phyloP scores from a whole-genome alignment of 2,329 filamentous ascomycete genomes.

The Claviceps sp. region DNA sequence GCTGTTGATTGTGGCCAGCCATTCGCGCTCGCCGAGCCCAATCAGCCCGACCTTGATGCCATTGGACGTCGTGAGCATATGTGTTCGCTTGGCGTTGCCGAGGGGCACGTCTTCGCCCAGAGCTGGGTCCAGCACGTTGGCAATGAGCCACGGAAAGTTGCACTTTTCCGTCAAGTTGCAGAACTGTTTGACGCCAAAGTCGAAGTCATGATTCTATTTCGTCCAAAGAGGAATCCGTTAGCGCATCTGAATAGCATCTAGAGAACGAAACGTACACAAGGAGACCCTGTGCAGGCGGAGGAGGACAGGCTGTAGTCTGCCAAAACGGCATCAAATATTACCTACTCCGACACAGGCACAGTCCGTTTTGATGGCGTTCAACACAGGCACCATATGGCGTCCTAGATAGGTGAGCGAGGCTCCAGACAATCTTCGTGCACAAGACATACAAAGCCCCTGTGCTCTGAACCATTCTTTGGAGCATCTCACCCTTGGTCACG shows the following conservation, averaged over 20 bases:
- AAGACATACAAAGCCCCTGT: too few relatives aligned
- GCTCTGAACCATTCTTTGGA: neutral
- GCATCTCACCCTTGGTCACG: constrained; percentile 60
- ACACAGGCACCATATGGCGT: constrained; percentile 73
- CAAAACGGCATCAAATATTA: constrained; percentile 10
- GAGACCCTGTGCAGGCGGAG: neutral
- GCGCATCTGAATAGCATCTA: neutral
- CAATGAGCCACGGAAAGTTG: constrained; percentile 78
- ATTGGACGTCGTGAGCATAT: constrained; percentile 67
- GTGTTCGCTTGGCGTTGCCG: constrained; percentile 60
- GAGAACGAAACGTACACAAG: neutral
- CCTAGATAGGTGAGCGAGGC: constrained; percentile 24
- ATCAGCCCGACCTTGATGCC: constrained; percentile 78
- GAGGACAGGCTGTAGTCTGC: neutral
- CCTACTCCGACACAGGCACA: constrained; percentile 71
- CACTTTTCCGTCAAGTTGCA: constrained; percentile 59
- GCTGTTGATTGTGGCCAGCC: constrained; percentile 79
- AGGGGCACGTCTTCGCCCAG: constrained; percentile 63
- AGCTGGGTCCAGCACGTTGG: constrained; percentile 75
- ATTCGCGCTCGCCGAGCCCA: constrained; percentile 75
- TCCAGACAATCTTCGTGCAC: neutral
- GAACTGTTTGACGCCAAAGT: constrained; percentile 79
- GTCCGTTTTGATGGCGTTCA: constrained; percentile 66
- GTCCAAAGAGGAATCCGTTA: too few relatives aligned
- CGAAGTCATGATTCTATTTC: constrained; percentile 71